Percentiles rank a stretch among this genome's conserved stretches.
phyloP scores from a whole-genome alignment of 768 basidiomycete genomes.

The Pleurotus salmoneostramineus region DNA sequence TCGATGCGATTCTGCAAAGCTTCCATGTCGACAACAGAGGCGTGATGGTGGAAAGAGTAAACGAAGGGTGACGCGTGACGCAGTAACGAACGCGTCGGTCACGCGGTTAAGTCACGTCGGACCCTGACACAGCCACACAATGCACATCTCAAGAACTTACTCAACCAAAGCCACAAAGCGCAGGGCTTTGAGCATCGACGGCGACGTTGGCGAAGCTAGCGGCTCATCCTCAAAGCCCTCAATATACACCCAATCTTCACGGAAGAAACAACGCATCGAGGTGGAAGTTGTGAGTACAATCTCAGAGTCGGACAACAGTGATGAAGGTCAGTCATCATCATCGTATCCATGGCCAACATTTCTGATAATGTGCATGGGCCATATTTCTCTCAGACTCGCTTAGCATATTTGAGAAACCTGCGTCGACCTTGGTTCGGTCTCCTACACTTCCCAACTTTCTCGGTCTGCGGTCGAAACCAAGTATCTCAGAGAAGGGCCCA shows the following conservation, averaged over 20 bases:
- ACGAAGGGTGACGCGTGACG: conserved; percentile 14
- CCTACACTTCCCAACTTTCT: too few relatives aligned
- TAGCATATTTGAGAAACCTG: too few relatives aligned
- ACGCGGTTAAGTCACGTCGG: conserved; percentile 23
- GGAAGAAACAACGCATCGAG: conserved; percentile 10
- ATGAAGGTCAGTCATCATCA: neutral
- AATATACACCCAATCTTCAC: neutral
- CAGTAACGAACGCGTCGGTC: conserved; percentile 21
- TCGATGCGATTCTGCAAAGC: conserved; percentile 53
- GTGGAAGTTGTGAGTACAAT: neutral
- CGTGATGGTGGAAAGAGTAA: conserved; percentile 12
- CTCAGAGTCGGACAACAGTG: neutral
- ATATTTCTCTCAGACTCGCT: too few relatives aligned
- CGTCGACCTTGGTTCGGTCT: too few relatives aligned
- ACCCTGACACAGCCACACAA: conserved; percentile 9
- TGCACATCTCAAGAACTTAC: conserved; percentile 30
- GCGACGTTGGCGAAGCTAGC: neutral
- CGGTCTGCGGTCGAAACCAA: neutral
- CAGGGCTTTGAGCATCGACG: neutral
- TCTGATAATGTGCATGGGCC: too few relatives aligned
- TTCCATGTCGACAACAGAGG: conserved; percentile 38
- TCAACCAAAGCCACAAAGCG: conserved; percentile 12
- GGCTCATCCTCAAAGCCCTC: neutral
- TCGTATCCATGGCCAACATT: neutral
- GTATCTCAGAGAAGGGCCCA: neutral